Evolutionary conservation across 2,329 filamentous ascomycete species (phyloP).

Genomic region (Sclerotinia borealis): DNA sequence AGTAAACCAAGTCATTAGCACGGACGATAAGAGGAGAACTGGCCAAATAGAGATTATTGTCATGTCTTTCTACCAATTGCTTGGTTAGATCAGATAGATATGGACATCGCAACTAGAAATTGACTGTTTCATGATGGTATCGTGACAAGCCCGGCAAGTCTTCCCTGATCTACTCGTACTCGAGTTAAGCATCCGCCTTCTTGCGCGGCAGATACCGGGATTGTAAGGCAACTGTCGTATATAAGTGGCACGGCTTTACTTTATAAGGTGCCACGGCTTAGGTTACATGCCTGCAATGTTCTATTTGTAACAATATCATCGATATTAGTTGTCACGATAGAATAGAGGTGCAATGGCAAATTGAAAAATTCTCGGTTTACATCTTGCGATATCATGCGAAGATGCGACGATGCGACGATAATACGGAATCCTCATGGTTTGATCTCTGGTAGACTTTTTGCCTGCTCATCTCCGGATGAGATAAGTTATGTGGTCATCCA

Average conservation of each 20-base stretch:
- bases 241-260: not conserved
- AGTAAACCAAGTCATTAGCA: no score
- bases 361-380: not conserved
- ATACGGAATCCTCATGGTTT: not conserved
- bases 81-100: not conserved
- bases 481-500: not conserved
- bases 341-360: not conserved
- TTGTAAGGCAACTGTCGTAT: not conserved
- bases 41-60: no score
- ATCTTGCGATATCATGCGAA: not conserved
- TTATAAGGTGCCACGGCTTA: not conserved
- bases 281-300: not conserved
- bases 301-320: not conserved
- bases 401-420: not conserved
- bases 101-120: not conserved
- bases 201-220: not conserved
- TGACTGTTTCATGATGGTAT: not conserved
- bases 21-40: no score
- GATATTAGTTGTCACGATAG: not conserved
- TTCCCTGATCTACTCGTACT: not conserved
- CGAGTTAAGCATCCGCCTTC: no score
- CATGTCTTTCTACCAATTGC: not conserved
- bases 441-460: no score
- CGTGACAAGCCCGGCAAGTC: not conserved
- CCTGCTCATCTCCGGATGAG: not conserved